Conservation (phyloP, 495 filamentous ascomycete genomes). For the Durotheca rogersii region DNA sequence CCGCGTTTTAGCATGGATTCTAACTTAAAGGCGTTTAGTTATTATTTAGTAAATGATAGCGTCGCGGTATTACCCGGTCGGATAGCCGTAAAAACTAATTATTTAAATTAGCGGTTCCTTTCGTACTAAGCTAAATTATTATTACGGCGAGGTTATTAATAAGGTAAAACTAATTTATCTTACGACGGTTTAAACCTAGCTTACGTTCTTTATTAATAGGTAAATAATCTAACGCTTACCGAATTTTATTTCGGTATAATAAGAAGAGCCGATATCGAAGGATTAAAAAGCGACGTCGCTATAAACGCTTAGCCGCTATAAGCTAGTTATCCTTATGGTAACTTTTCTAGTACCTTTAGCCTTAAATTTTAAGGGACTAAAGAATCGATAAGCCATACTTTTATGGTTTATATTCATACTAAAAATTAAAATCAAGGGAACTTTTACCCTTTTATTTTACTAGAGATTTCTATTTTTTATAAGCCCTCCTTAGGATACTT, state of each 20-base stretch:
- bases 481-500: constrained; percentile 61
- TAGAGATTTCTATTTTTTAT: constrained; percentile 68
- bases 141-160: constrained; percentile 59
- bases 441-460: constrained; percentile 70
- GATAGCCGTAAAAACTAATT: constrained; percentile 72
- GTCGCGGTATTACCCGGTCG: constrained; percentile 63
- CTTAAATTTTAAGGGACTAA: constrained; percentile 67
- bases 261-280: constrained; percentile 58
- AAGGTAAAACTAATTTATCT: constrained; percentile 54
- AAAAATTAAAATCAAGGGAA: constrained; percentile 68
- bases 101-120: constrained; percentile 70
- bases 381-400: constrained; percentile 68
- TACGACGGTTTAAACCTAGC: constrained; percentile 58
- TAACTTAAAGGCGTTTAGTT: constrained; percentile 70
- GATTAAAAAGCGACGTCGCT: constrained; percentile 51
- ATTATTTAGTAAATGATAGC: constrained; percentile 64
- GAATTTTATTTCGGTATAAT: constrained; percentile 60
- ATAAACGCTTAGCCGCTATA: constrained; percentile 52
- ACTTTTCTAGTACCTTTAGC: constrained; percentile 72
- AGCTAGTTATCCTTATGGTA: constrained; percentile 68
- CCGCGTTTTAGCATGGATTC: constrained; percentile 64
- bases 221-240: constrained; percentile 60
- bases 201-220: constrained; percentile 56
- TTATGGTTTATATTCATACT: constrained; percentile 68
- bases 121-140: constrained; percentile 72